These are phyloP conservation scores for Ramichloridium luteum DNA, from an alignment of 2,329 filamentous ascomycete species.

Conservation along the genomic window DNA sequence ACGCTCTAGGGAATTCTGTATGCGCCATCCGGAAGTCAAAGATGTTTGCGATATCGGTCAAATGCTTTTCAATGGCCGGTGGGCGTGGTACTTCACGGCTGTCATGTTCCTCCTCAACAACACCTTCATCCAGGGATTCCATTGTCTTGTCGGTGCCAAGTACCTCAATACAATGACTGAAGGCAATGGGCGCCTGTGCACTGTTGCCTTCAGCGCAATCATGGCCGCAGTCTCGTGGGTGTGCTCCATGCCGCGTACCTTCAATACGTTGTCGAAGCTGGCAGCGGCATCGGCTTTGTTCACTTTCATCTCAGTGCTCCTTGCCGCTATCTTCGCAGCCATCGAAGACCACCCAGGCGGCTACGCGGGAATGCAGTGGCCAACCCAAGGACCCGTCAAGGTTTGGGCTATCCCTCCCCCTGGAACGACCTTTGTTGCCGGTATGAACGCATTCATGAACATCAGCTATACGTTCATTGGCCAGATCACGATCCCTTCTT, in stretches of 20 bases:
- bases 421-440: conserved; percentile 67
- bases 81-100: conserved; percentile 56
- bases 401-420: conserved; percentile 56
- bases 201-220: conserved; percentile 66
- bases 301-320: conserved; percentile 77
- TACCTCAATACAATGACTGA: conserved; percentile 78
- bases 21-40: conserved; percentile 78
- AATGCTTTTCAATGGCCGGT: conserved; percentile 78
- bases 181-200: conserved; percentile 50
- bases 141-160: conserved; percentile 72
- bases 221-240: conserved; percentile 64
- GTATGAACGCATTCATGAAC: conserved; percentile 82
- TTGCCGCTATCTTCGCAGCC: conserved; percentile 71
- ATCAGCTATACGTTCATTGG: conserved; percentile 95
- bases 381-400: conserved; percentile 45
- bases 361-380: conserved; percentile 33
- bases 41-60: conserved; percentile 95
- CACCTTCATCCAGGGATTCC: conserved; percentile 72
- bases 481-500: conserved; percentile 84
- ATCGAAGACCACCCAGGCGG: conserved; percentile 61
- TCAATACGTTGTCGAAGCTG: conserved; percentile 64
- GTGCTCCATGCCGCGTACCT: conserved; percentile 74
- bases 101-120: conserved; percentile 92
- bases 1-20: conserved; percentile 83
- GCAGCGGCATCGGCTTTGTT: conserved; percentile 72